Evolutionary conservation across 1,284 basidiomycete species (phyloP), one percentile per base, ranked within the genome.

Genomic region (Cryptococcus amylolentus): DNA sequence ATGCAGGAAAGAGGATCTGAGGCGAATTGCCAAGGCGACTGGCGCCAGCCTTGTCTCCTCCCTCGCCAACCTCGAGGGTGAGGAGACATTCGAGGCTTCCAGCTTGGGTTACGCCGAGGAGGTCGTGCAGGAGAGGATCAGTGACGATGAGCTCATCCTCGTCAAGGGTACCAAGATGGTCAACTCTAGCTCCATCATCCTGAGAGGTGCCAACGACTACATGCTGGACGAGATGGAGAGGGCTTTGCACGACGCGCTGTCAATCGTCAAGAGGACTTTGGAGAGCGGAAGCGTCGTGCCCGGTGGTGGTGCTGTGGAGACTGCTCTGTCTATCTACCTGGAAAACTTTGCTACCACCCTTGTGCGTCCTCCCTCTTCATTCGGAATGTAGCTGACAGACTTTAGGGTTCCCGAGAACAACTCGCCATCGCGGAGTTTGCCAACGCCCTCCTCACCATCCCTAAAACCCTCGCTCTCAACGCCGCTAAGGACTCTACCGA

Each of bases 201-300:
- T 99, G 60, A 86, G 96, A 57, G 96, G 96, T 55, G 96, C 96
- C 41, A 99, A 98, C 78, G 96, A 99, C 79, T 98, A 97, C 78
- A 91, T 98, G 88, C 81, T 98, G 64, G 96, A 99, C 77, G 96
- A 99, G 82, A 98, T 98, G 96, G 96, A 99, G 80, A 83, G 96
- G 38, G 87, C 92, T 0, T 78, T 99, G 66, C 96, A 99, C 75
- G 96, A 99, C 77, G 89, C 91, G 0, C 79, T 98, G 55, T 94
- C 88, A 43, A 86, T 98, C 67, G 91, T 98, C 80, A 99, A 99
- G 81, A 85, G 96, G 56, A 98, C 96, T 3, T 81, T 98, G 52
- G 96, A 99, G 81, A 94, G 91, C 67, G 95, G 95, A 9, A 81
- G 88, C 14, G 94, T 98, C 23, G 95, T 98, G 16, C 94, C 96